Conservation (phyloP, 495 filamentous ascomycete species). For the Lophium mytilinum region DNA sequence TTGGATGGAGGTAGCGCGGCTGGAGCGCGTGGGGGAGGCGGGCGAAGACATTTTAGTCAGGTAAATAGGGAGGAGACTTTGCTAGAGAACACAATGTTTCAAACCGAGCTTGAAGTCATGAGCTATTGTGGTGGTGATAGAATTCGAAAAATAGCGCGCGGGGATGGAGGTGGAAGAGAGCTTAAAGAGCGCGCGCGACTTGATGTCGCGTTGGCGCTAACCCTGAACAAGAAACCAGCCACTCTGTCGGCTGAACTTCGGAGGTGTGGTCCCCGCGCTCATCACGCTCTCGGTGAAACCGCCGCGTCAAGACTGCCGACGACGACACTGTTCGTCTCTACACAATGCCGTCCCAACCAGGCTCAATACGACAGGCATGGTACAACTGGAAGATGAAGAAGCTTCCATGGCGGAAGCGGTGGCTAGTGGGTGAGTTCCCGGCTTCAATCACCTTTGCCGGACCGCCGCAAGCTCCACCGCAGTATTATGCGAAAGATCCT, state of each 20-base stretch:
- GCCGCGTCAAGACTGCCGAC: too few species aligned
- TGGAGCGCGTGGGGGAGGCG: neutral
- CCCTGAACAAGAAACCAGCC: too few species aligned
- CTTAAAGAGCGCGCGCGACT: neutral
- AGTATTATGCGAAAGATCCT: too few species aligned
- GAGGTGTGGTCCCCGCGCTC: too few species aligned
- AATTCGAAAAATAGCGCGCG: neutral
- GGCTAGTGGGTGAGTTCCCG: conserved; percentile 59
- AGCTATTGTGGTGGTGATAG: neutral
- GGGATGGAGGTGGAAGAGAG: neutral
- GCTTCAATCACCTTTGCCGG: neutral
- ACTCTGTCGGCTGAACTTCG: too few species aligned
- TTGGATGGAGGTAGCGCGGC: neutral
- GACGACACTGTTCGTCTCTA: neutral
- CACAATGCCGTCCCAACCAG: conserved; percentile 28
- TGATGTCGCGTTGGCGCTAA: too few species aligned
- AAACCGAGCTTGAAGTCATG: neutral
- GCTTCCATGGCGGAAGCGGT: conserved; percentile 79
- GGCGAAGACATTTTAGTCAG: neutral
- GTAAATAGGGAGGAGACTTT: neutral
- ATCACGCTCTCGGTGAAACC: too few species aligned
- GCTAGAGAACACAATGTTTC: neutral
- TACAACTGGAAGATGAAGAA: conserved; percentile 77
- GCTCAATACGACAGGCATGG: conserved; percentile 48
- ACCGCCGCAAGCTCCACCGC: too few species aligned